Conservation (phyloP, 306 rosid genomes). For the Spatholobus suberectus region DNA sequence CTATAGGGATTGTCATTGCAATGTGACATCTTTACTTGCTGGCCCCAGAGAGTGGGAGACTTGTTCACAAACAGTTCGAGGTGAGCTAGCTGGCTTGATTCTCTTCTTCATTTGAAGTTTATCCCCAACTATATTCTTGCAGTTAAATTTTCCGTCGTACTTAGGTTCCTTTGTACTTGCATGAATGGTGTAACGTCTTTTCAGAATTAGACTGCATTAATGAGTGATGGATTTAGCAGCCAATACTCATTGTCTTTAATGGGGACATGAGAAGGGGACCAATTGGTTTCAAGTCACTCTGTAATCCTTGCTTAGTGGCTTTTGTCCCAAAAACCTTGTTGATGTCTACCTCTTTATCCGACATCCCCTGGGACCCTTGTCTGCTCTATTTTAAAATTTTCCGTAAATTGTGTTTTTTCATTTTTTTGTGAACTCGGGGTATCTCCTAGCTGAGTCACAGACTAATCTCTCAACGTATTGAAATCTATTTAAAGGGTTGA, state of each 20-base stretch:
- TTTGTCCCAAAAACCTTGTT: slow-evolving; percentile 67
- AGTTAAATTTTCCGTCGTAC: slow-evolving; percentile 32
- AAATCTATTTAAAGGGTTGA: background rate
- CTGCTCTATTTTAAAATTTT: slow-evolving; percentile 44
- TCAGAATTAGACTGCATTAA: slow-evolving; percentile 55
- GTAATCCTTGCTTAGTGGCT: slow-evolving; percentile 62
- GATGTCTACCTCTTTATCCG: slow-evolving; percentile 72
- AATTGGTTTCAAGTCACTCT: slow-evolving; percentile 72
- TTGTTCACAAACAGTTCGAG: background rate
- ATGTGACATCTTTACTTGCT: background rate
- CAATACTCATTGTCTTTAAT: slow-evolving; percentile 58
- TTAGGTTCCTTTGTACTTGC: slow-evolving; percentile 43
- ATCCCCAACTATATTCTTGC: slow-evolving; percentile 27
- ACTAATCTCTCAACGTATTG: background rate
- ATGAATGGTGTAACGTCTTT: slow-evolving; percentile 60
- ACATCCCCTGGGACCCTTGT: slow-evolving; percentile 80
- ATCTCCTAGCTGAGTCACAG: background rate
- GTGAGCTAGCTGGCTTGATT: slow-evolving; percentile 31
- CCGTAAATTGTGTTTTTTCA: background rate
- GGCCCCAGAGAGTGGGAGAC: slow-evolving; percentile 20
- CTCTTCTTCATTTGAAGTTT: slow-evolving; percentile 16
- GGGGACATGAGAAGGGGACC: slow-evolving; percentile 81
- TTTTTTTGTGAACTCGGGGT: background rate
- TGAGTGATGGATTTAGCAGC: slow-evolving; percentile 71
- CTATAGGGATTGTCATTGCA: background rate